Conservation (phyloP, 2,329 filamentous ascomycete genomes). For the Bimuria novae-zelandiae region DNA sequence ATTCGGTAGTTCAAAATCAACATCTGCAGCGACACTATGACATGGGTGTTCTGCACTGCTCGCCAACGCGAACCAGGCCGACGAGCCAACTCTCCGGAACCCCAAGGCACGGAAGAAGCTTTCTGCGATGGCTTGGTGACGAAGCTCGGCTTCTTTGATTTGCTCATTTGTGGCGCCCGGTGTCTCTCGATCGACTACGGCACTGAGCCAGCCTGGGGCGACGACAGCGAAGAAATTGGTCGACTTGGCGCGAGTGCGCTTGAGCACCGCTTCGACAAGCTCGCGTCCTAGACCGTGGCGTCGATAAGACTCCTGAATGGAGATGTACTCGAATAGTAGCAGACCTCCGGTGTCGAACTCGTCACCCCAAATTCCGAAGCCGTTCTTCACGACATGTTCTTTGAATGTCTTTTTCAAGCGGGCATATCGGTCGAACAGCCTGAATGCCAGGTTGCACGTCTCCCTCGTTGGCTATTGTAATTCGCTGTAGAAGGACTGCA, state of each 20-base stretch:
- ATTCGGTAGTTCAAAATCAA: background rate
- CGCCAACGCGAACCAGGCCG: background rate
- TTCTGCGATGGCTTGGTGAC: background rate
- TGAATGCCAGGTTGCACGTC: constrained; percentile 39
- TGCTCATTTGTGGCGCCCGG: background rate
- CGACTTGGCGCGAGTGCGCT: background rate
- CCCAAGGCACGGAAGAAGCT: constrained; percentile 1
- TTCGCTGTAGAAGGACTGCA: constrained; percentile 35
- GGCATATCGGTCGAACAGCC: constrained; percentile 48
- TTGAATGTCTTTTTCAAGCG: constrained; percentile 40
- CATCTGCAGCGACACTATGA: background rate
- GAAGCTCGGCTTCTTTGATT: background rate
- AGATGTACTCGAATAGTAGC: constrained; percentile 33
- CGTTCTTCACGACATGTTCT: constrained; percentile 31
- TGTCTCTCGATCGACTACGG: background rate
- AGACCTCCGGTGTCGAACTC: constrained; percentile 36
- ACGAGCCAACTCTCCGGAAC: background rate
- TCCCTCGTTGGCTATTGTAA: constrained; percentile 41
- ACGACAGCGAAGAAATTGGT: background rate
- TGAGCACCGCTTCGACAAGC: constrained; percentile 36
- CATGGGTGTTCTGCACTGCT: constrained; percentile 3
- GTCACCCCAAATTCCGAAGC: constrained; percentile 32
- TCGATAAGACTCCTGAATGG: constrained; percentile 18
- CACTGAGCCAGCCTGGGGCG: background rate
- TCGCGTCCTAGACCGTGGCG: constrained; percentile 39